These are phyloP conservation scores for Claviceps fusiformis DNA, from an alignment of 2,329 filamentous ascomycete genomes.

Conservation along the genomic window DNA sequence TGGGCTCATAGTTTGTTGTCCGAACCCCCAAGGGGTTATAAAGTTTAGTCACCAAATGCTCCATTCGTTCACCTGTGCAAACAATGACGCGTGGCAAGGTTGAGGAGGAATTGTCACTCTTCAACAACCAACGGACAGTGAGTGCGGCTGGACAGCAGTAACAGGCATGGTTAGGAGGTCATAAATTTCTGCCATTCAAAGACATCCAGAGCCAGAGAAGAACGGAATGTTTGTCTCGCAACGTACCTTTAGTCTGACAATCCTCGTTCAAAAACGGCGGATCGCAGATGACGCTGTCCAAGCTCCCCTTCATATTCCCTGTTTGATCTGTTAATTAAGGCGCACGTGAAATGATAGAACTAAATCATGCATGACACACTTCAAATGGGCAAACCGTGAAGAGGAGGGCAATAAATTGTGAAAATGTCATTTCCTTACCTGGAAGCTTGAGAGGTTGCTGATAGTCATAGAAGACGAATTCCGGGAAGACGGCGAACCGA, in stretches of 20 bases:
- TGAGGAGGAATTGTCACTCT: slow-evolving; percentile 15
- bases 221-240: background rate
- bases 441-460: slow-evolving; percentile 53
- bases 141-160: slow-evolving; percentile 44
- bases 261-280: slow-evolving; percentile 70
- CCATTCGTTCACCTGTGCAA: slow-evolving; percentile 70
- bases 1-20: slow-evolving; percentile 55
- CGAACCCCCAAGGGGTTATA: slow-evolving; percentile 49
- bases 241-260: slow-evolving; percentile 62
- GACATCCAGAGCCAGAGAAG: background rate
- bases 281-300: slow-evolving; percentile 61
- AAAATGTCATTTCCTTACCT: slow-evolving; percentile 19
- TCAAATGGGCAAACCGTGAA: background rate
- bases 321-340: background rate
- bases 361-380: background rate
- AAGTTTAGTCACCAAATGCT: slow-evolving; percentile 47
- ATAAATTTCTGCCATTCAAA: background rate
- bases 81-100: slow-evolving; percentile 37
- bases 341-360: background rate
- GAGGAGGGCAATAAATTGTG: background rate
- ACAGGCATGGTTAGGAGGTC: background rate
- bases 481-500: slow-evolving; percentile 59
- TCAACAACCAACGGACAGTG: slow-evolving; percentile 61
- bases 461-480: slow-evolving; percentile 66
- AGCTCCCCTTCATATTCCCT: slow-evolving; percentile 45